phyloP scores from a whole-genome alignment of 176 grass and related monocot species.

The Aegilops umbellulata region DNA sequence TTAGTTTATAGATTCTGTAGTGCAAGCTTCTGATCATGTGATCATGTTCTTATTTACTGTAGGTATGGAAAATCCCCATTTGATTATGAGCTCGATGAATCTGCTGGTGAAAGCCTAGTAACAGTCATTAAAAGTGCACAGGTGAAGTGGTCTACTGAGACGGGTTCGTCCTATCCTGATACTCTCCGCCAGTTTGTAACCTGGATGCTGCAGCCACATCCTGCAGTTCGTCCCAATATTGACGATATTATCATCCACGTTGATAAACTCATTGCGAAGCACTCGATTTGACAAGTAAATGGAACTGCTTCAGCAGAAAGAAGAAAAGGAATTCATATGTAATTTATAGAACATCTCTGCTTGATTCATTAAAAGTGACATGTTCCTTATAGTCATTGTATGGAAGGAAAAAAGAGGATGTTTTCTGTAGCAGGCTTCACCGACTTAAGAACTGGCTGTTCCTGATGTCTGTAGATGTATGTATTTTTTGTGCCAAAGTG shows the following conservation, averaged over 20 bases:
- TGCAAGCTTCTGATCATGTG: not conserved
- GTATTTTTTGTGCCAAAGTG: not conserved
- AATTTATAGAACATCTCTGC: constrained; percentile 28
- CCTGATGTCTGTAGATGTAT: constrained; percentile 17
- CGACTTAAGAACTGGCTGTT: not conserved
- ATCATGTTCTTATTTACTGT: not conserved
- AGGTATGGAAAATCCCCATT: constrained; percentile 89
- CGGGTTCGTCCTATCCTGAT: constrained; percentile 49
- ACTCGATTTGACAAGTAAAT: constrained; percentile 50
- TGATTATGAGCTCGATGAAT: constrained; percentile 80
- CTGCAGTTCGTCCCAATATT: constrained; percentile 69
- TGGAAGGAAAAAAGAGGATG: not conserved
- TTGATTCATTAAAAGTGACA: constrained; percentile 38
- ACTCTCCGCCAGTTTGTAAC: constrained; percentile 63
- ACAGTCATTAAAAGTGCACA: constrained; percentile 60
- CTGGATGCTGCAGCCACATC: constrained; percentile 95
- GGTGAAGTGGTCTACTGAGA: constrained; percentile 70
- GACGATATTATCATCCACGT: constrained; percentile 91
- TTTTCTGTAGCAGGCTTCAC: constrained; percentile 5
- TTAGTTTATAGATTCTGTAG: not conserved
- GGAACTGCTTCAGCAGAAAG: not conserved
- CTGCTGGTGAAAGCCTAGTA: constrained; percentile 60
- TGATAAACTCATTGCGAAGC: constrained; percentile 82
- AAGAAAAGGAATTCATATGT: constrained; percentile 15
- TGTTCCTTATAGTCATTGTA: constrained; percentile 23